Base-by-base conservation (phyloP, 139 green algal species). In the Coelastrella sp. region DNA sequence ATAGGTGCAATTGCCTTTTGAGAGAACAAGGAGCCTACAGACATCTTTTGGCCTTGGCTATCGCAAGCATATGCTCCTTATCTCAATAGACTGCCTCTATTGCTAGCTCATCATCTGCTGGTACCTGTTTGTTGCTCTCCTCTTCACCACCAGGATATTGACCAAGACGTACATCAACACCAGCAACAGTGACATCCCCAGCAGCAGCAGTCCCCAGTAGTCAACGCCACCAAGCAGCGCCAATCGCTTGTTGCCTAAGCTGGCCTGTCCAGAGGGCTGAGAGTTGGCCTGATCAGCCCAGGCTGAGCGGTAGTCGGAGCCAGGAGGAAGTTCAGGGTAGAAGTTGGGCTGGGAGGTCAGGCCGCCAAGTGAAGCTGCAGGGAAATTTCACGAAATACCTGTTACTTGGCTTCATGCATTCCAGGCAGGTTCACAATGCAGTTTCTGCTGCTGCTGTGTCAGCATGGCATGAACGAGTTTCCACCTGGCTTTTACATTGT, bases 131-230 rank as follows among this genome's bases (percentile, higher is more conserved):
- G 75, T 69, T 40, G 48, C 32, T 25, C 48, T 60, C 23, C 37
- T 4, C 51, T 83, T 83, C 30, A 17, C 35, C 30, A 17, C 35
- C 11, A 51, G 7, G 15, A 83, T 23, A 4, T 83, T 60, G n/a
- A 50, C 19, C 30, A 57, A 4, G 9, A 83, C 3, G 51, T 72
- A 83, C 51, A 83, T 25, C 34, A 83, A 19, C 53, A 69, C 53
- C 48, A 83, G 19, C 48, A 69, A 15, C 51, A 83, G 19, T 27
- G 35, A 37, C n/a, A 41, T 38, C 8, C 32, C 13, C 41, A 63
- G 72, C 43, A 63, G 43, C 45, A 53, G 13, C 43, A 62, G 72
- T 4, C 68, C 75, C 75, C 53, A 64, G 53, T 64, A 64, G 6
- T 64, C 53, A 64, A 64, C 43, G 53, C 75, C 38, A 15, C 32